These are phyloP conservation scores for Salinomyces thailandicus DNA, from an alignment of 2,329 filamentous ascomycete genomes.

Conservation along the genomic window DNA sequence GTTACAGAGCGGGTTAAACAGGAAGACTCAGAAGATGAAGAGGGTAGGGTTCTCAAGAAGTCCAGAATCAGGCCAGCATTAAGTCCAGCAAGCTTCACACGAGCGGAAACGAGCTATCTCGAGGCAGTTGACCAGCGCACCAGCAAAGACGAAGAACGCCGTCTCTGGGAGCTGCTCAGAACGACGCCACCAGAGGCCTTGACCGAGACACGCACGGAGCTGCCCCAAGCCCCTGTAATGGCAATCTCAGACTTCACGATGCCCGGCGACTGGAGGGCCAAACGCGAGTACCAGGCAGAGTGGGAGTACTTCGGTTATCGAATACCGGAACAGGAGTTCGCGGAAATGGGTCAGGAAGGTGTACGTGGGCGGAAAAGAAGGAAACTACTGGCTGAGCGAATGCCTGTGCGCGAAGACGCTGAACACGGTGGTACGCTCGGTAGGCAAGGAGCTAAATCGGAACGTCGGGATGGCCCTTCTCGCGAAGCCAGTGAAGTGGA, in stretches of 20 bases:
- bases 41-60: neutral
- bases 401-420: too few relatives aligned
- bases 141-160: conserved; percentile 35
- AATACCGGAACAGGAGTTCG: conserved; percentile 7
- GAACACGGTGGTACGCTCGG: too few relatives aligned
- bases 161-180: conserved; percentile 36
- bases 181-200: conserved; percentile 13
- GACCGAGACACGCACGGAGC: conserved; percentile 3
- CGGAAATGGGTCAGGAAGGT: conserved; percentile 9
- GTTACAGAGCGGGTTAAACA: conserved; percentile 2
- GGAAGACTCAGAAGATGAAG: conserved; percentile 1
- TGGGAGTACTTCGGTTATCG: conserved; percentile 34
- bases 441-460: too few relatives aligned
- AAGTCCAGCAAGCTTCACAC: conserved; percentile 8
- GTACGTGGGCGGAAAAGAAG: conserved; percentile 7
- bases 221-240: conserved; percentile 9
- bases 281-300: conserved; percentile 35
- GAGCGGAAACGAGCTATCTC: conserved; percentile 33
- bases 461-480: too few relatives aligned
- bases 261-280: conserved; percentile 35
- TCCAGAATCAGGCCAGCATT: conserved; percentile 12
- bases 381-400: neutral
- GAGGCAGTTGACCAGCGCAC: conserved; percentile 39
- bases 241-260: conserved; percentile 24
- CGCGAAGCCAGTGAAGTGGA: too few relatives aligned